Conservation (phyloP, 1,284 basidiomycete species). For the Apiotrichum siamense region DNA sequence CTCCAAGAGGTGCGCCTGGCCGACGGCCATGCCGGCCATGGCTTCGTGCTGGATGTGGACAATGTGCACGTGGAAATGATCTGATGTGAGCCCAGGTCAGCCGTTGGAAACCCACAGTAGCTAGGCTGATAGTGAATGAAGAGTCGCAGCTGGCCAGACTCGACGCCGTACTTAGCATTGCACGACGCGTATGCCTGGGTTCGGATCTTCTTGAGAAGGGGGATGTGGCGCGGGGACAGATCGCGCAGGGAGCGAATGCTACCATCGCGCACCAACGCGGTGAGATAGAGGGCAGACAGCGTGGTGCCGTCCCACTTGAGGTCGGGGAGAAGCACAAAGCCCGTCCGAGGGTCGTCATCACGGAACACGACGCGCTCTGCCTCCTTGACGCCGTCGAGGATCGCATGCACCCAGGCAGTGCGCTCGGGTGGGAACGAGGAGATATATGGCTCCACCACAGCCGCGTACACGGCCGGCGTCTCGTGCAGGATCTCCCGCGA, state of each 20-base stretch:
- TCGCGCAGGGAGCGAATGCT: slow-evolving; percentile 65
- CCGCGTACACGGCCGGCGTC: slow-evolving; percentile 66
- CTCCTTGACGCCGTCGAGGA: slow-evolving; percentile 74
- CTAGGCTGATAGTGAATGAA: slow-evolving; percentile 94
- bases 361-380: slow-evolving; percentile 66
- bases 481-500: slow-evolving; percentile 66
- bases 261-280: slow-evolving; percentile 60
- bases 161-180: slow-evolving; percentile 64
- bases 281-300: slow-evolving; percentile 60
- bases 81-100: slow-evolving; percentile 49
- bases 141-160: slow-evolving; percentile 62
- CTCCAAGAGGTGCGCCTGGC: slow-evolving; percentile 88
- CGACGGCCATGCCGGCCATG: slow-evolving; percentile 68
- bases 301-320: slow-evolving; percentile 85
- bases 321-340: slow-evolving; percentile 81
- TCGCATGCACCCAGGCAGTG: slow-evolving; percentile 84
- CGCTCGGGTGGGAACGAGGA: slow-evolving; percentile 62
- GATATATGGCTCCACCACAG: slow-evolving; percentile 73
- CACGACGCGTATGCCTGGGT: slow-evolving; percentile 59
- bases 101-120: slow-evolving; percentile 63
- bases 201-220: slow-evolving; percentile 61
- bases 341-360: slow-evolving; percentile 54
- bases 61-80: slow-evolving; percentile 93
- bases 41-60: slow-evolving; percentile 67
- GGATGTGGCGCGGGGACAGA: slow-evolving; percentile 59